Evolutionary conservation across 352 stramenopile species (phyloP).

Genomic region (Phytophthora ohioensis): DNA sequence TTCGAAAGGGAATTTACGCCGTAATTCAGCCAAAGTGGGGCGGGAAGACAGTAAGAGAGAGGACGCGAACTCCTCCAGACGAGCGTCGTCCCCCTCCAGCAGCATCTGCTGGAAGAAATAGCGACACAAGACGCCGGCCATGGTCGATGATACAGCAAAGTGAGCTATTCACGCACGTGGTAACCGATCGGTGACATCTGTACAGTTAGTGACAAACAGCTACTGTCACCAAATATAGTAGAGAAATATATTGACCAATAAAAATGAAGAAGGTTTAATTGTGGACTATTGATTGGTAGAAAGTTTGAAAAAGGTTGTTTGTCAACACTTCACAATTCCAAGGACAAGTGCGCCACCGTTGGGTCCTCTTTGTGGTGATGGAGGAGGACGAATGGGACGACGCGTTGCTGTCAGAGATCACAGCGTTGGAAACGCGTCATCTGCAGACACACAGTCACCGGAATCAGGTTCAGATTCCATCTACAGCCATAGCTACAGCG

Average conservation of each 20-base stretch:
- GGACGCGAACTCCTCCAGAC: constrained; percentile 60
- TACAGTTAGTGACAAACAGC: no score
- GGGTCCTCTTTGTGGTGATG: constrained; percentile 13
- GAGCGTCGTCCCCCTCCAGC: constrained; percentile 52
- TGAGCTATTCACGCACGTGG: no score
- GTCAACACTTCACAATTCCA: not conserved
- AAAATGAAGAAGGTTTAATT: no score
- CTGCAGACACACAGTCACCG: constrained; percentile 25
- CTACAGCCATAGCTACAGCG: not conserved
- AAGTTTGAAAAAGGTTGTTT: not conserved
- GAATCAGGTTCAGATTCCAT: constrained; percentile 16
- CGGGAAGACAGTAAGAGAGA: constrained; percentile 71
- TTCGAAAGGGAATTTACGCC: constrained; percentile 81
- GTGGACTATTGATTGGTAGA: not conserved
- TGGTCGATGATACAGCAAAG: constrained; percentile 3
- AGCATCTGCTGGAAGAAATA: constrained; percentile 89
- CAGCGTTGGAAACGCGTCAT: constrained; percentile 64
- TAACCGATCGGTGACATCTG: no score
- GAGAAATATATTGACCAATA: no score
- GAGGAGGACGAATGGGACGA: constrained; percentile 88
- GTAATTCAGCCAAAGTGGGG: constrained; percentile 70
- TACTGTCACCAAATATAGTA: no score
- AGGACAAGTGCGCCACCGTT: not conserved
- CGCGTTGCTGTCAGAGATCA: constrained; percentile 74
- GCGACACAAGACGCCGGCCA: constrained; percentile 69